Evolutionary conservation across 345 rosid species (phyloP), one percentile per base, ranked within the genome.

Genomic region (Gossypium ekmanianum): DNA sequence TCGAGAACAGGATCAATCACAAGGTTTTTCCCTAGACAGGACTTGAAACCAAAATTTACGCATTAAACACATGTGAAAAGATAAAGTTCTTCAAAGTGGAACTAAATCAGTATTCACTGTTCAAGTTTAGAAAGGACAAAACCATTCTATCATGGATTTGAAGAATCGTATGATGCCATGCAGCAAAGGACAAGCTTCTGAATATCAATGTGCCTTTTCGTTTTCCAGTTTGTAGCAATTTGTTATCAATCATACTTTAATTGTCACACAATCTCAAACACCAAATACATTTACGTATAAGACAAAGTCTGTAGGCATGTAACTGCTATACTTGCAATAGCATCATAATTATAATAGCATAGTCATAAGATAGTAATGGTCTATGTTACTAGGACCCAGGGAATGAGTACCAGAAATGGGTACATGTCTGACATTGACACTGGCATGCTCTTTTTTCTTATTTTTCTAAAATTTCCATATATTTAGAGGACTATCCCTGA

Each of bases 1-100:
- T 91, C 96, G 26, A 73, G 80, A 75, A 89, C 76, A 12, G 99
- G 96, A 82, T 93, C 97, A 17, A 95, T 95, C 69, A 93, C 78
- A 27, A 91, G 89, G 83, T 84, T 89, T 79, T 84, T 84, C 12
- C 94, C 97, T 13, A 91, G 86, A 85, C 87, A 89, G 77, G 94
- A 88, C 98, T 94, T 75, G 45, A 11, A 55, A 54, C 54, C 73
- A 81, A 76, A 71, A 58, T 22, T 34, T 10, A 63, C 14, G 41
- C 39, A 69, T 56, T 43, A 24, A 61, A 62, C 58, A 39, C 44
- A 62, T 7, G 39, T 47, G 24, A 57, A 50, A 3, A 29, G 12
- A 58, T 45, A 26, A 1, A 26, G 29, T 39, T 17, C 41, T 16
- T 7, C 18, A 13, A 3, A 64, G 64, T 26, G 34, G 56, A 74